These are phyloP conservation scores for Lactarius pseudohatsudake DNA, from an alignment of 768 basidiomycete genomes.

Conservation along the genomic window DNA sequence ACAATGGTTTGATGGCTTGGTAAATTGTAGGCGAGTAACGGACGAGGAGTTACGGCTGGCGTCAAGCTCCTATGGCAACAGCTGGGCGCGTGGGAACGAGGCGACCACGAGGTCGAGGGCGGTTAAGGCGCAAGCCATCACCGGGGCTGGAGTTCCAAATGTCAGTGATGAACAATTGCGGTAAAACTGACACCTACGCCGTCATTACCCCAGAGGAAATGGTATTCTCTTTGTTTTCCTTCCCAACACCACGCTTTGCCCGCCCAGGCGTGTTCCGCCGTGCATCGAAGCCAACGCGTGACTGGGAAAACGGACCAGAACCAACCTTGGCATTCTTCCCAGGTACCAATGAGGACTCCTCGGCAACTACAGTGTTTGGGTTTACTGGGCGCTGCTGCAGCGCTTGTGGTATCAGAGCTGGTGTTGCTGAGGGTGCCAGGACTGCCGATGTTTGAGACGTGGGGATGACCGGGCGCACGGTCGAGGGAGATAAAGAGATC, in stretches of 20 bases:
- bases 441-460: conserved; percentile 33
- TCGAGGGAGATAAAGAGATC: conserved; percentile 46
- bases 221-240: conserved; percentile 51
- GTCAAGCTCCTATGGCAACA: conserved; percentile 10
- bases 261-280: conserved; percentile 60
- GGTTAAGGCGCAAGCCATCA: conserved; percentile 45
- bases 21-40: not conserved
- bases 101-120: conserved; percentile 47
- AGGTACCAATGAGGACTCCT: conserved; percentile 42
- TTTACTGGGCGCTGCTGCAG: conserved; percentile 24
- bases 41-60: not conserved
- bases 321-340: conserved; percentile 37
- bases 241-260: conserved; percentile 58
- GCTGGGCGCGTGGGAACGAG: conserved; percentile 37
- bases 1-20: not conserved
- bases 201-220: conserved; percentile 43
- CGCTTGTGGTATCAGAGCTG: conserved; percentile 34
- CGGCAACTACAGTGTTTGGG: conserved; percentile 10
- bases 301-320: conserved; percentile 39
- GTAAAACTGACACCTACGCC: conserved; percentile 49
- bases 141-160: conserved; percentile 36
- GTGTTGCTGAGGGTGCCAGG: conserved; percentile 35
- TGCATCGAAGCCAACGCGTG: conserved; percentile 54
- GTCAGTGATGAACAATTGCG: not conserved
- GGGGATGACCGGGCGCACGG: conserved; percentile 34